Conservation (phyloP, 75 land plant genomes). For the Selaginella tamariscina region DNA sequence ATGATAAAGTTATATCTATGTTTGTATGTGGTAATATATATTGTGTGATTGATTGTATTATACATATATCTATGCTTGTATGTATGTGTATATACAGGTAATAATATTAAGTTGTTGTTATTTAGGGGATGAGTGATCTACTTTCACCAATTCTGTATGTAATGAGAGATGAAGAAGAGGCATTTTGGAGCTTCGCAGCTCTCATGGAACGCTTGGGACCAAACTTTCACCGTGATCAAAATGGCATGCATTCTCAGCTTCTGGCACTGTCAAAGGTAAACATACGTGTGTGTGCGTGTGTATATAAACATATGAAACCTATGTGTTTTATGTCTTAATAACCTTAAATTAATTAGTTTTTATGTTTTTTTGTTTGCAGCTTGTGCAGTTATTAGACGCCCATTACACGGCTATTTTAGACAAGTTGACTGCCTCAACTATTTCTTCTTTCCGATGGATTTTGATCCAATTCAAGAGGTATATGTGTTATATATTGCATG, state of each 20-base stretch:
- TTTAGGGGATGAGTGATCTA: conserved; percentile 96
- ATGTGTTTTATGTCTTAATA: too few relatives aligned
- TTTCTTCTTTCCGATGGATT: conserved; percentile 98
- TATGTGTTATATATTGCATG: background rate
- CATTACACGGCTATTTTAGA: conserved; percentile 81
- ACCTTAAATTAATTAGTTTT: background rate
- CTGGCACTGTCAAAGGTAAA: conserved; percentile 90
- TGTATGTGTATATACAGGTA: too few relatives aligned
- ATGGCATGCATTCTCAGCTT: conserved; percentile 95
- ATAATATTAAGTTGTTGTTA: too few relatives aligned
- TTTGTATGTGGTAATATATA: background rate
- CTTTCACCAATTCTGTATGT: conserved; percentile 85
- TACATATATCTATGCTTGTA: too few relatives aligned
- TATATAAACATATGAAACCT: too few relatives aligned
- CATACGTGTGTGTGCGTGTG: too few relatives aligned
- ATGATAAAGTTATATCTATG: too few relatives aligned
- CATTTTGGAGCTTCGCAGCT: conserved; percentile 94
- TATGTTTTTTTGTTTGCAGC: conserved; percentile 29
- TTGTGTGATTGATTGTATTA: background rate
- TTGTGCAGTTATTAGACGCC: conserved; percentile 81
- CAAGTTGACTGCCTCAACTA: conserved; percentile 94
- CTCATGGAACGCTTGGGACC: conserved; percentile 94
- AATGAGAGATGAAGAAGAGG: conserved; percentile 74
- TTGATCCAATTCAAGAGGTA: conserved; percentile 93
- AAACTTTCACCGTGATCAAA: conserved; percentile 96